These are phyloP conservation scores for Cercospora sojina DNA, from an alignment of 2,329 filamentous ascomycete genomes.

Conservation along the genomic window DNA sequence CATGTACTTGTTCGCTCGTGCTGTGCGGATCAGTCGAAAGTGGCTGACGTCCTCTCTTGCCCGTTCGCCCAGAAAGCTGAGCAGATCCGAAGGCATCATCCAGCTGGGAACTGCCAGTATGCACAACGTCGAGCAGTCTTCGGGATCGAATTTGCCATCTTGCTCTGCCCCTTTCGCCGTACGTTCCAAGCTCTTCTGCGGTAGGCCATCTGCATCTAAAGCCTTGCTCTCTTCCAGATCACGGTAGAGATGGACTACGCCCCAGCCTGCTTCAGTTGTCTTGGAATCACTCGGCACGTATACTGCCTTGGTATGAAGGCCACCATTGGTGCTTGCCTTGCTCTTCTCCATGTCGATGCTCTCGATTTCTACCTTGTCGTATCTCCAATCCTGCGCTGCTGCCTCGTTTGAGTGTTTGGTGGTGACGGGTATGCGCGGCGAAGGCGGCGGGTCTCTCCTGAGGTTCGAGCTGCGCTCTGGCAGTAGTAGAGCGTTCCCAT, in stretches of 20 bases:
- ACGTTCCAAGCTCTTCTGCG: conserved; percentile 38
- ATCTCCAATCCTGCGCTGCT: conserved; percentile 71
- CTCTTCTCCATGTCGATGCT: conserved; percentile 69
- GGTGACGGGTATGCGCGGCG: conserved; percentile 36
- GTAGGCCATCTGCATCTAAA: conserved; percentile 52
- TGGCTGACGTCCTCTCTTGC: conserved; percentile 86
- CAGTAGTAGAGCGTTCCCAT: conserved; percentile 39
- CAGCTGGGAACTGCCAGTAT: conserved; percentile 94
- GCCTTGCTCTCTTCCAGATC: conserved; percentile 73
- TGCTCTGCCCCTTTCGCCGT: conserved; percentile 18
- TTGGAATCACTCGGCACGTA: conserved; percentile 69
- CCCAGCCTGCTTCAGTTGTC: conserved; percentile 81
- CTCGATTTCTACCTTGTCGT: conserved; percentile 74
- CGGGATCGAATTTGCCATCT: conserved; percentile 44
- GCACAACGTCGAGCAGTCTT: conserved; percentile 82
- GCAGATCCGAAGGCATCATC: conserved; percentile 83
- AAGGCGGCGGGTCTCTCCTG: conserved; percentile 38
- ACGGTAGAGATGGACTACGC: conserved; percentile 89
- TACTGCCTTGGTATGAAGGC: conserved; percentile 75
- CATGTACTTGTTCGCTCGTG: conserved; percentile 85
- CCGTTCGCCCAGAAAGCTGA: conserved; percentile 86
- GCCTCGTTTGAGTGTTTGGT: conserved; percentile 47
- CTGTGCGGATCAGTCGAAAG: conserved; percentile 91
- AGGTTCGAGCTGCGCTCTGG: conserved; percentile 40
- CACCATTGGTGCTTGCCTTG: conserved; percentile 42